Percentiles rank a stretch among this genome's conserved stretches.
These are phyloP conservation scores for Phytophthora crassamura DNA, from an alignment of 352 stramenopile genomes.

Conservation along the genomic window DNA sequence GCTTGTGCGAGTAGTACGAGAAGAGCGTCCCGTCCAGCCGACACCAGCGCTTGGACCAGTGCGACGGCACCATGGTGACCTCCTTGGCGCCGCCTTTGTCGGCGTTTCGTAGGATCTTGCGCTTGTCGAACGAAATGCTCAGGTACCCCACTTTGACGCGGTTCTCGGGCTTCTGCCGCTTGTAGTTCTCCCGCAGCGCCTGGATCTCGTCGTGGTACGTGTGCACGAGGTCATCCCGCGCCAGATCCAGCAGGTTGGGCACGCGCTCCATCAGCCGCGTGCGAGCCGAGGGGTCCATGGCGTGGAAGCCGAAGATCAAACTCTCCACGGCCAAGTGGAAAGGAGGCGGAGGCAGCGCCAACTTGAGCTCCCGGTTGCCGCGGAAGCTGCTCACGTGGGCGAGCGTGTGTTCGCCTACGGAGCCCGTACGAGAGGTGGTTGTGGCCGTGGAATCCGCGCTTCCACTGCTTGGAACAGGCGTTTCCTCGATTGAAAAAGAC, in stretches of 20 bases:
- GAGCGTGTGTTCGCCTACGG: constrained; percentile 17
- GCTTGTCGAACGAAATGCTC: constrained; percentile 79
- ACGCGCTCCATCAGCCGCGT: constrained; percentile 75
- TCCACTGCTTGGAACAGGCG: constrained; percentile 1
- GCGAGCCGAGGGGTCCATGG: constrained; percentile 58
- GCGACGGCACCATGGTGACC: constrained; percentile 60
- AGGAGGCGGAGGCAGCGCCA: constrained; percentile 47
- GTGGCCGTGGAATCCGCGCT: constrained; percentile 20
- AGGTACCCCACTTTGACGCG: constrained; percentile 85
- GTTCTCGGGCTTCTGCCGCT: constrained; percentile 78
- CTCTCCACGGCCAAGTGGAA: constrained; percentile 73
- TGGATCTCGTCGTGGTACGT: constrained; percentile 89
- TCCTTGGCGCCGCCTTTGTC: constrained; percentile 64
- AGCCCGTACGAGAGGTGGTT: constrained; percentile 16
- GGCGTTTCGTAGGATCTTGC: constrained; percentile 51
- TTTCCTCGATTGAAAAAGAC: constrained; percentile 25
- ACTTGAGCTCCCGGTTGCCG: constrained; percentile 24
- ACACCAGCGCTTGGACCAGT: constrained; percentile 88
- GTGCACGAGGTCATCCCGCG: constrained; percentile 80
- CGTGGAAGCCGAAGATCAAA: constrained; percentile 80
- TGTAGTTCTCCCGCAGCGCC: constrained; percentile 85
- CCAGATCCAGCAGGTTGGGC: constrained; percentile 70
- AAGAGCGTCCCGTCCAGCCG: constrained; percentile 79
- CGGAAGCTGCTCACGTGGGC: constrained; percentile 12
- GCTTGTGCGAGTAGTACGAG: constrained; percentile 86